Conservation (phyloP, 75 land plant species). For the Pinus taeda region DNA sequence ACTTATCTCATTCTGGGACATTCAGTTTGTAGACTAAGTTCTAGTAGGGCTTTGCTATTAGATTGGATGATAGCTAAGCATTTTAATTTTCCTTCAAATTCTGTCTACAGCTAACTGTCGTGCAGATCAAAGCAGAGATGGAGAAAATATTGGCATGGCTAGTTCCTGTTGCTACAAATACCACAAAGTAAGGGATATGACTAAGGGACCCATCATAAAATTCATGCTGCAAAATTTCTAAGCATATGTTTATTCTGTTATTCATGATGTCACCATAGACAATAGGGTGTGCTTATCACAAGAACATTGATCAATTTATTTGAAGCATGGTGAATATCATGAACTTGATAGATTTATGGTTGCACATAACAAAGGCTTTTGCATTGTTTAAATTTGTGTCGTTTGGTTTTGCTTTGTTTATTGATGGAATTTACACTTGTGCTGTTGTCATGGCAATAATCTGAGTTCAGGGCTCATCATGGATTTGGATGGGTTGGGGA, state of each 20-base stretch:
- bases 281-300: background rate
- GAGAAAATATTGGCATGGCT: constrained; percentile 92
- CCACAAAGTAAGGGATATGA: constrained; percentile 63
- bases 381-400: background rate
- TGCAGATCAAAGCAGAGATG: constrained; percentile 81
- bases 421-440: background rate
- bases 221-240: background rate
- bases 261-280: background rate
- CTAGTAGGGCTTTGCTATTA: too few relatives aligned
- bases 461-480: constrained; percentile 78
- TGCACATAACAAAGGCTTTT: constrained; percentile 7
- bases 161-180: constrained; percentile 88
- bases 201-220: background rate
- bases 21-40: too few relatives aligned
- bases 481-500: constrained; percentile 99
- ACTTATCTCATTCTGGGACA: too few relatives aligned
- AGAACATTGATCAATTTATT: background rate
- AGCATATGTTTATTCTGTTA: background rate
- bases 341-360: background rate
- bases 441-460: background rate
- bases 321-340: background rate
- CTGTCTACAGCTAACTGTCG: constrained; percentile 47
- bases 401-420: background rate
- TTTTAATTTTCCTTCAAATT: too few relatives aligned
- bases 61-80: too few relatives aligned